Evolutionary conservation across 2,329 filamentous ascomycete species (phyloP), one percentile per base, ranked within the genome.

Genomic region (Pseudopithomyces chartarum): DNA sequence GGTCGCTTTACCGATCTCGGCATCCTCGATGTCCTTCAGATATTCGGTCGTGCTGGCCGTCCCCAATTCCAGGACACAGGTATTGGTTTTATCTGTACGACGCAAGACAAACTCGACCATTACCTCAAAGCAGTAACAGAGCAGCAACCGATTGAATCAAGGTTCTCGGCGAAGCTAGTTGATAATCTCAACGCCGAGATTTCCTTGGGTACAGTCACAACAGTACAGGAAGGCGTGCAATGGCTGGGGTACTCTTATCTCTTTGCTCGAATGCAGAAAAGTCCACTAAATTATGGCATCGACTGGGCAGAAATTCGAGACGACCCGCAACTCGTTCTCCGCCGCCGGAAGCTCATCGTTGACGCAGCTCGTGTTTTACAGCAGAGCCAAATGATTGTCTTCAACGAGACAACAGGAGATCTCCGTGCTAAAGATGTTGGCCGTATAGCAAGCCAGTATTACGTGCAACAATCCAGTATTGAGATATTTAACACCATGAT

Each of bases 241-340:
- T 99, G 95, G 95, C 89, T 99, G 32, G 94, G 96, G 13, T 99
- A 99, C 74, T 97, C 94, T 0, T 99, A 98, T 70, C 82, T 99
- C 0, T 99, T 97, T 73, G 94, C 99, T 38, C 90, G 95, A 38
- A 99, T 99, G 95, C 88, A 91, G 72, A 87, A 91, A 57, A 97
- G 95, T 63, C 94, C 93, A 3, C 86, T 94, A 70, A 88, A 89
- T 1, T 99, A 99, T 69, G 95, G 94, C 2, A 98, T 99, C 47
- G 93, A 97, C 65, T 98, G 91, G 91, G 83, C 89, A 15, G 95
- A 99, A 75, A 90, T 92, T 52, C 83, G 88, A 32, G 90, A 98
- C 64, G 95, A 99, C 67, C 93, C 92, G 0, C 88, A 87, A 57
- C 84, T 99, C 23, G 92, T 97, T 1, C 90, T 95, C 69, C 85